Base-by-base conservation (phyloP, 257 asterid species). In the Perilla frutescens region DNA sequence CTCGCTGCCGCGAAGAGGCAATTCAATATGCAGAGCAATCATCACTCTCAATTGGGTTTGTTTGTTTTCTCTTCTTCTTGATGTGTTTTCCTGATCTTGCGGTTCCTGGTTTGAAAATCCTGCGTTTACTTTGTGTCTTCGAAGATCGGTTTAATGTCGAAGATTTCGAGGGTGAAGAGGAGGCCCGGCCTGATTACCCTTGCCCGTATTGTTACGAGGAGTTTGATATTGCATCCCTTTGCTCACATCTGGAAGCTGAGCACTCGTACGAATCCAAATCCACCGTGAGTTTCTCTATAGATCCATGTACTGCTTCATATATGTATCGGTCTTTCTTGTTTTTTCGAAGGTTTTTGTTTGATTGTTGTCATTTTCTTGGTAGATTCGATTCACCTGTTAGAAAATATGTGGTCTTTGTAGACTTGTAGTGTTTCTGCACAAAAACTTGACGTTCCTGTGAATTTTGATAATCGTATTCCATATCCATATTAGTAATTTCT, bases 171-270 rank as follows among this genome's bases (percentile, higher is more conserved):
- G 83, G 80, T 66, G 97, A 93, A 73, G 97, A 89, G 72, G 97
- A 90, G 83, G 71, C 63, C 87, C 87, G 87, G 50, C 90, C 89
- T 73, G 93, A 91, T 76, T 84, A 83, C 40, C 86, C 90, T 4
- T 93, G 96, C 76, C 97, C 97, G 9, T 91, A 83, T 89, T 93
- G 98, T 55, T 88, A 76, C 44, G 96, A 89, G 69, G 97, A 93
- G 64, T 91, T 86, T 60, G 98, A 93, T 80, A 66, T 85, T 44
- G 82, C 84, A n/a, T 89, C 96, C 62, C 92, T 93, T 72, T 91
- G 96, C 83, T 82, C 87, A 4, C 96, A 93, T 85, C 96, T 93
- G 0, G 96, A 93, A 72, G 87, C 87, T 76, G 90, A 91, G 8
- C 96, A 88, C 62, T 77, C 96, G n/a, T 81, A 74, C 66, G 94